These are phyloP conservation scores for Gossypium stocksii DNA, from an alignment of 345 rosid species.

Conservation along the genomic window DNA sequence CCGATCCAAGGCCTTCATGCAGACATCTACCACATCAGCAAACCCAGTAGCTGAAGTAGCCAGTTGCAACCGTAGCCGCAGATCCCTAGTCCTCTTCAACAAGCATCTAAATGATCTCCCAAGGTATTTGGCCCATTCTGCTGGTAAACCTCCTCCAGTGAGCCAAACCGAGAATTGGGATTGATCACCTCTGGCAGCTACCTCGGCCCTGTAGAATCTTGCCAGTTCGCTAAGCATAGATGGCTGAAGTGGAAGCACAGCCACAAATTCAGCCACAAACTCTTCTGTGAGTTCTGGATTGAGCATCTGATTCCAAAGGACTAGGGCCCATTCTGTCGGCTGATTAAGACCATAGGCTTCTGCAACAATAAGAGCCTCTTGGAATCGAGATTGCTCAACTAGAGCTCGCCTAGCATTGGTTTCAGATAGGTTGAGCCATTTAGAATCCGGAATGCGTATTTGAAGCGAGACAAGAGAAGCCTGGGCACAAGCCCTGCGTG, in stretches of 20 bases:
- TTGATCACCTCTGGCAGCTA: constrained; percentile 93
- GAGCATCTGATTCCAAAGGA: constrained; percentile 95
- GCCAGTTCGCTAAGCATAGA: constrained; percentile 83
- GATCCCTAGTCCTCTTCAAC: constrained; percentile 77
- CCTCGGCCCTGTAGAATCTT: constrained; percentile 77
- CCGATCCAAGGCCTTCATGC: constrained; percentile 58
- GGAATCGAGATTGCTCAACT: constrained; percentile 91
- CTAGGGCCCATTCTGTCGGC: constrained; percentile 90
- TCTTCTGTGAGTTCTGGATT: constrained; percentile 83
- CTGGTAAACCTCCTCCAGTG: constrained; percentile 85
- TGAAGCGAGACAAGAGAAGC: constrained; percentile 93
- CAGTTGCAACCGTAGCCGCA: constrained; percentile 70
- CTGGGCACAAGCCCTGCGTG: constrained; percentile 75
- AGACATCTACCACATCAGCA: constrained; percentile 51
- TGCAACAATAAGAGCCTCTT: constrained; percentile 92
- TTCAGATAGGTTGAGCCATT: constrained; percentile 78
- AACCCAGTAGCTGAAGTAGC: constrained; percentile 83
- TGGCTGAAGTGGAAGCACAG: constrained; percentile 87
- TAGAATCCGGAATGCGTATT: constrained; percentile 91
- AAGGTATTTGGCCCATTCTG: constrained; percentile 92
- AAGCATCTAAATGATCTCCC: constrained; percentile 87
- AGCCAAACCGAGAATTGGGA: constrained; percentile 96
- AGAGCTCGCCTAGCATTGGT: constrained; percentile 84
- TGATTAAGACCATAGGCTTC: constrained; percentile 96
- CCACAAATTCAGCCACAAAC: constrained; percentile 90